These are phyloP conservation scores for Chenopodium berlandieri DNA, from an alignment of 148 eudicot genomes.

Conservation along the genomic window DNA sequence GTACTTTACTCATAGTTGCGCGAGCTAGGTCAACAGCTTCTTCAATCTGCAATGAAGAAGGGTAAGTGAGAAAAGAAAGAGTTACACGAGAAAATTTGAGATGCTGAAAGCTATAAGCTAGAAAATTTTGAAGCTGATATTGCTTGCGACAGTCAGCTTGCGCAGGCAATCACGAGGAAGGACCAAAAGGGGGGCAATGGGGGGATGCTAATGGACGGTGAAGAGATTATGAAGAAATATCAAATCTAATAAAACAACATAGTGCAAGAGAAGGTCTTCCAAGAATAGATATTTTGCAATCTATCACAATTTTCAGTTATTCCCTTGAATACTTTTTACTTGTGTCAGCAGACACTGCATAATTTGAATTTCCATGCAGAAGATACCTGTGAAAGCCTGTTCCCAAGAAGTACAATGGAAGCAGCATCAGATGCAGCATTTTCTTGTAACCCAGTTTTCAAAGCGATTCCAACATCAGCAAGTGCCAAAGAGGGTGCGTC, in stretches of 20 bases:
- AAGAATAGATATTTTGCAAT: neutral
- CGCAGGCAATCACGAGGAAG: neutral
- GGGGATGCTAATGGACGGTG: neutral
- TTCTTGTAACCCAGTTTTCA: constrained; percentile 78
- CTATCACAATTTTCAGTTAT: neutral
- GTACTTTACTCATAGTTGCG: constrained; percentile 87
- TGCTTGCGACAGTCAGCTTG: neutral
- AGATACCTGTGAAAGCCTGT: constrained; percentile 81
- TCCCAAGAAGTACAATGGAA: constrained; percentile 90
- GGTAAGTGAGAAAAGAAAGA: constrained; percentile 5
- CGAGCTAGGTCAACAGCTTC: constrained; percentile 85
- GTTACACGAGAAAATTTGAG: neutral
- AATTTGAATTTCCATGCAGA: neutral
- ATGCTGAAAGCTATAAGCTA: neutral
- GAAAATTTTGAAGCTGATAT: neutral
- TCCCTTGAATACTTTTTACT: neutral
- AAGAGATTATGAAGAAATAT: neutral
- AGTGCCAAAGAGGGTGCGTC: constrained; percentile 95
- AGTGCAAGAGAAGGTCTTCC: neutral
- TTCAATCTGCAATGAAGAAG: constrained; percentile 53
- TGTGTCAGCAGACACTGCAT: neutral
- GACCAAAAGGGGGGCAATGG: neutral
- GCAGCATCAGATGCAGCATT: constrained; percentile 98
- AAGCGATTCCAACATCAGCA: constrained; percentile 94
- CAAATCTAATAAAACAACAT: neutral